Evolutionary conservation across 2,329 filamentous ascomycete genomes (phyloP), one percentile per base, ranked within the genome.

Genomic region (Cyphellophora europaea): DNA sequence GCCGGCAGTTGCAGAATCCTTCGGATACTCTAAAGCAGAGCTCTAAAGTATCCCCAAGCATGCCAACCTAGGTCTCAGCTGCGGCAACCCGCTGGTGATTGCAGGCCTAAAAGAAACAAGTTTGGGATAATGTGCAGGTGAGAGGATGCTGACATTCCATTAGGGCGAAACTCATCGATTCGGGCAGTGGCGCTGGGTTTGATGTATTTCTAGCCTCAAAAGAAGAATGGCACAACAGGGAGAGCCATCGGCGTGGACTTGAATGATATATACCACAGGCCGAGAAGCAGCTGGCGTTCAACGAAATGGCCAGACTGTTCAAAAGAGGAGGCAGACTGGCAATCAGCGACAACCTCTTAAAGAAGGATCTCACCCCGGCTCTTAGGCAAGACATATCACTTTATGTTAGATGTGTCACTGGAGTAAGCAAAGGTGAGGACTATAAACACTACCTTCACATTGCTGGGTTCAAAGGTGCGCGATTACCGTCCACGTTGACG

Each of bases 371-470:
- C n/a, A 47, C 55, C 6, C 57, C 72, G 0, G 49, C 65, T 5
- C 49, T 79, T n/a, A 61, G 55, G 32, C 54, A 56, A 2, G 59
- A 67, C 43, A 56, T 74, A 14, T 63, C 66, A 1, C 48, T 78
- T 5, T 75, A 77, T 49, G 69, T 77, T 3, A 74, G 75, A 0
- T 80, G 76, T 40, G 61, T 79, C 17, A 62, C 71, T 2, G 74
- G 76, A 1, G 72, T 75, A 1, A 75, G 71, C 41, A 50, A 56
- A 37, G 59, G 72, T 1, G 43, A 19, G 2, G 62, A 70, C 34
- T 79, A 79, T 53, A 59, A 73, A 36, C 19, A 30, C 5, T 78
- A 66, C 50, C 50, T 80, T 18, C 44, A 43, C 6, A 45, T 63
- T 10, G 69, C 67, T 0, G 74, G 72, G 0, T 76, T 77, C 42